Evolutionary conservation across 2,329 filamentous ascomycete genomes (phyloP), one percentile per base, ranked within the genome.

Genomic region (Intubia oerlemansii): DNA sequence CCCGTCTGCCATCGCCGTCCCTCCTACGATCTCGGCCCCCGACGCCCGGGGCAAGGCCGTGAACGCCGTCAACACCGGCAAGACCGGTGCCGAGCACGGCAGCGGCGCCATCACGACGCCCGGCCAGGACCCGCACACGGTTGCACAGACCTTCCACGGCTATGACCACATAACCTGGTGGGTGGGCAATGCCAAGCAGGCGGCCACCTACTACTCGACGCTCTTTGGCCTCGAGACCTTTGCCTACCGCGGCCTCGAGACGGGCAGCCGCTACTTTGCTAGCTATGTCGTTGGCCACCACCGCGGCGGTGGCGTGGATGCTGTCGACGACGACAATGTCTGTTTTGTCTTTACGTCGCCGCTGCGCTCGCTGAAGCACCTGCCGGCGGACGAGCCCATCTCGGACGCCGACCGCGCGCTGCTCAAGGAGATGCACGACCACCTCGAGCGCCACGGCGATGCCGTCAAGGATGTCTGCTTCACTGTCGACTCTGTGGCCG

Each of bases 151-250:
- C 46, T 84, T 91, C 56, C 66, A 68, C 35, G 82, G 80, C 45
- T 93, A 92, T 49, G 80, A 92, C 53, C 79, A 92, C 51, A 67
- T 92, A 32, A 84, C 81, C 40, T 93, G 84, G 84, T 92, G 81
- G 57, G 85, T 93, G 17, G 82, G 84, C 46, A 95, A 95, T 47
- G 84, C 85, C 42, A 93, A 93, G 55, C 84, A 93, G 57, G 80
- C 82, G 3, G 84, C 84, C 22, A 66, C 75, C 10, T 93, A 80
- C 56, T 93, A 92, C 54, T 73, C 75, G 40, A 73, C 68, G 9
- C 76, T 82, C 39, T 82, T 93, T 57, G 84, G 81, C 32, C 92
- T 93, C 57, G 59, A 66, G 43, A 67, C 66, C 13, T 52, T 92
- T 32, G 85, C 85, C 36, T 91, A 92, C 51, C 66, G 66, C 23